Percentiles rank a stretch among this genome's conserved stretches.
phyloP scores from a whole-genome alignment of 2,329 filamentous ascomycete species.

The Emergomyces orientalis region DNA sequence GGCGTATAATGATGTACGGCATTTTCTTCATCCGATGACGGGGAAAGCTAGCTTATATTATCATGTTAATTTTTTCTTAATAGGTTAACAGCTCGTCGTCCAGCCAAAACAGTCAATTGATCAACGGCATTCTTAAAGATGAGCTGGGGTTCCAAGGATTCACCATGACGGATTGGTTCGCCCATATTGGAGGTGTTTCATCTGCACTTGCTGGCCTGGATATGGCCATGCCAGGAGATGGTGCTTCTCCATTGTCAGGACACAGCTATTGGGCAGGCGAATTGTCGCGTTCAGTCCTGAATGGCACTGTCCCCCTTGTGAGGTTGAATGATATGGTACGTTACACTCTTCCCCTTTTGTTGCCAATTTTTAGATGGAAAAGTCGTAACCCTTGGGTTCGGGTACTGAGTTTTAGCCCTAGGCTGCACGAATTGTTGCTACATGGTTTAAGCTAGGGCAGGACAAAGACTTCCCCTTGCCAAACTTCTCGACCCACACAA shows the following conservation, averaged over 20 bases:
- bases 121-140: constrained; percentile 63
- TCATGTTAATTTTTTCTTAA: not conserved
- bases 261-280: constrained; percentile 48
- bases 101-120: constrained; percentile 58
- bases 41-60: not conserved
- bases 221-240: constrained; percentile 61
- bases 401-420: constrained; percentile 16
- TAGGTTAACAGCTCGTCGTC: constrained; percentile 57
- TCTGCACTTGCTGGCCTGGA: constrained; percentile 56
- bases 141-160: constrained; percentile 65
- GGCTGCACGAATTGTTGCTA: constrained; percentile 49
- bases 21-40: not conserved
- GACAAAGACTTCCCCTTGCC: constrained; percentile 48
- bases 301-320: constrained; percentile 48
- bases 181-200: constrained; percentile 51
- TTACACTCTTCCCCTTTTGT: not conserved
- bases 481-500: constrained; percentile 53
- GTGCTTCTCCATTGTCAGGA: constrained; percentile 43
- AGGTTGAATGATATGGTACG: constrained; percentile 45
- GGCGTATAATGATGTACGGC: constrained; percentile 34
- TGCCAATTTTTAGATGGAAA: not conserved
- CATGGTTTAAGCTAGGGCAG: constrained; percentile 49
- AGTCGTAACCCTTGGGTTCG: not conserved
- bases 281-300: constrained; percentile 46
- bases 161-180: constrained; percentile 62